These are phyloP conservation scores for Skeletonema costatum DNA, from an alignment of 108 stramenopile species.

Conservation along the genomic window DNA sequence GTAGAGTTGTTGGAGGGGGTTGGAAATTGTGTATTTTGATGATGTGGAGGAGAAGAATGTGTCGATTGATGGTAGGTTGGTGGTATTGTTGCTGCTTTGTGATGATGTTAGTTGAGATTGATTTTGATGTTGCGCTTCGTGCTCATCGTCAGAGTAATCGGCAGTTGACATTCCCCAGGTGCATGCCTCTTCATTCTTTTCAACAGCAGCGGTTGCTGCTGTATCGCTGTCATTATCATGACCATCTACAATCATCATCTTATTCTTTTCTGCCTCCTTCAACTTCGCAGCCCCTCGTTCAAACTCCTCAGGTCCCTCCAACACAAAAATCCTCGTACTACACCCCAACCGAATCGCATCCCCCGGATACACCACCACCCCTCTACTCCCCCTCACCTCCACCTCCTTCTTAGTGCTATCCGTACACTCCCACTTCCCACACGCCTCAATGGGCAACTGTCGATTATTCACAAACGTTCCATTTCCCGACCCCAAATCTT, in stretches of 20 bases:
- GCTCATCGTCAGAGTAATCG: constrained; percentile 13
- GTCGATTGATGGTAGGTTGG: constrained; percentile 34
- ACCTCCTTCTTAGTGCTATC: constrained; percentile 2
- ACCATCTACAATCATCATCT: no score
- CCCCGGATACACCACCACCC: constrained; percentile 72
- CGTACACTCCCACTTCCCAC: constrained; percentile 41
- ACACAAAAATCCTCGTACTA: constrained; percentile 60
- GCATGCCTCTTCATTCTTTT: constrained; percentile 7
- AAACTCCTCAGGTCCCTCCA: constrained; percentile 71
- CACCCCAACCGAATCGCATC: constrained; percentile 77
- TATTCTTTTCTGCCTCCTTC: neutral
- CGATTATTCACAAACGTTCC: constrained; percentile 73
- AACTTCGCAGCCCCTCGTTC: constrained; percentile 35
- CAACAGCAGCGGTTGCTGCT: neutral
- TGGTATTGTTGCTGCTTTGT: neutral
- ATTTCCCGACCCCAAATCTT: constrained; percentile 69
- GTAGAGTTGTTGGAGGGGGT: constrained; percentile 55
- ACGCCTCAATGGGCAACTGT: constrained; percentile 53
- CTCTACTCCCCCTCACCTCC: constrained; percentile 53
- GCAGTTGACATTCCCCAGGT: constrained; percentile 55
- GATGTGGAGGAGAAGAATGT: constrained; percentile 31
- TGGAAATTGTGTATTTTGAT: constrained; percentile 45
- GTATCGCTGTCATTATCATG: neutral
- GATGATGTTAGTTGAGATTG: constrained; percentile 11
- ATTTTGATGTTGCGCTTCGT: neutral